These are phyloP conservation scores for Sporothrix pallida DNA, from an alignment of 2,329 filamentous ascomycete genomes.

Conservation along the genomic window DNA sequence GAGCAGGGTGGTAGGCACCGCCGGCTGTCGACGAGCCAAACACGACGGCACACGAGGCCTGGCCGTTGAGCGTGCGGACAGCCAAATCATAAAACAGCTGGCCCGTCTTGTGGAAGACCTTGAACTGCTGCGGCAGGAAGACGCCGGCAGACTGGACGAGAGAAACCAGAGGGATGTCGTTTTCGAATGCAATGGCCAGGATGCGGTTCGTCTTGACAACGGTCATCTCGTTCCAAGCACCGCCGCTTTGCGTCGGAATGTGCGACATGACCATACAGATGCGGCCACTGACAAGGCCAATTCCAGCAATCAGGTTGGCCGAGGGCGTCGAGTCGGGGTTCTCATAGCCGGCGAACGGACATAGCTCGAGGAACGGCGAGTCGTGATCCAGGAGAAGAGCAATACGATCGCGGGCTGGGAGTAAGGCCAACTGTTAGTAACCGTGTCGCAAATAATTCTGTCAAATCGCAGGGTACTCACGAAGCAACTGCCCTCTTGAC, in stretches of 20 bases:
- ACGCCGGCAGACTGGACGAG: conserved; percentile 14
- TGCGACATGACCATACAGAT: conserved; percentile 21
- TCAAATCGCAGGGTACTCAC: neutral
- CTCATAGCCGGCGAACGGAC: conserved; percentile 17
- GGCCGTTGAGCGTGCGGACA: conserved; percentile 8
- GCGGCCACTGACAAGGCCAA: conserved; percentile 12
- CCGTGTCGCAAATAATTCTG: neutral
- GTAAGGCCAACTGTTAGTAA: neutral
- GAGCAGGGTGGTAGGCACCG: conserved; percentile 15
- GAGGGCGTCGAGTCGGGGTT: conserved; percentile 23
- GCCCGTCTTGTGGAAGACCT: conserved; percentile 18
- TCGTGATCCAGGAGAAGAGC: conserved; percentile 5
- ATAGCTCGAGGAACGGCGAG: conserved; percentile 21
- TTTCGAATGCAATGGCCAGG: conserved; percentile 5
- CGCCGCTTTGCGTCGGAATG: conserved; percentile 11
- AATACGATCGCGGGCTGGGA: conserved; percentile 14
- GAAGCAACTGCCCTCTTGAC: conserved; percentile 11
- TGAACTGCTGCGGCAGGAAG: conserved; percentile 22
- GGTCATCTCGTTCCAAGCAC: conserved; percentile 26
- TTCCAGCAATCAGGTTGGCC: conserved; percentile 24
- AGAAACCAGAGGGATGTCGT: conserved; percentile 16
- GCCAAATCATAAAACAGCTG: conserved; percentile 17
- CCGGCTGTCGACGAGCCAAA: conserved; percentile 18
- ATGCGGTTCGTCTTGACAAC: conserved; percentile 17
- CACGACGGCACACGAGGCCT: conserved; percentile 19